Percentiles rank a stretch among this genome's conserved stretches.
phyloP scores from a whole-genome alignment of 495 filamentous ascomycete genomes.

The Thermothielavioides terrestris region DNA sequence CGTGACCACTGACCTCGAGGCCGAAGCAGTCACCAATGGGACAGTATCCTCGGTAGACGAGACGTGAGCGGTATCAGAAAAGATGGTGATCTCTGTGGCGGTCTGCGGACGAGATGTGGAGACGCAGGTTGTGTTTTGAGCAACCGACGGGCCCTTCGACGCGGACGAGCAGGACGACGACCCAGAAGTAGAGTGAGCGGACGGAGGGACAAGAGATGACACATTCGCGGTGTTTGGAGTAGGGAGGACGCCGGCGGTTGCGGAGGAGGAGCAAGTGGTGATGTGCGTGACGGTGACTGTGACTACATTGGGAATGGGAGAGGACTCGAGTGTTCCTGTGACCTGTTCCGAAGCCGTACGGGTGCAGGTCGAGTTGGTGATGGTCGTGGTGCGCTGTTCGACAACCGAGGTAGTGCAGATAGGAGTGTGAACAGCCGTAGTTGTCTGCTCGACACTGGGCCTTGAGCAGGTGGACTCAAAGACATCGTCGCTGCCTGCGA shows the following conservation, averaged over 20 bases:
- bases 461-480: slow-evolving; percentile 17
- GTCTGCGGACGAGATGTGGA: too few relatives aligned
- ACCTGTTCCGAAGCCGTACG: slow-evolving; percentile 13
- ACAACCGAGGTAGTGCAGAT: slow-evolving; percentile 14
- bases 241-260: neutral
- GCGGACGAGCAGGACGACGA: slow-evolving; percentile 3
- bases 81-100: too few relatives aligned
- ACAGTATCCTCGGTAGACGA: too few relatives aligned
- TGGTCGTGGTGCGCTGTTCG: neutral
- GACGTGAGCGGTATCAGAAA: too few relatives aligned
- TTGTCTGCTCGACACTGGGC: neutral
- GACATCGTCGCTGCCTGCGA: neutral
- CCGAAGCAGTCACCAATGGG: too few relatives aligned
- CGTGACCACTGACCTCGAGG: too few relatives aligned
- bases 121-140: neutral
- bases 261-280: neutral
- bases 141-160: neutral
- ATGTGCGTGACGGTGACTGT: slow-evolving; percentile 16
- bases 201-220: neutral
- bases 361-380: slow-evolving; percentile 12
- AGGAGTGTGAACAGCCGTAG: neutral
- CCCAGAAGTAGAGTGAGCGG: slow-evolving; percentile 11
- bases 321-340: slow-evolving; percentile 16
- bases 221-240: neutral
- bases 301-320: slow-evolving; percentile 15